Evolutionary conservation across 352 stramenopile species (phyloP).

Genomic region (Hyaloperonospora brassicae): DNA sequence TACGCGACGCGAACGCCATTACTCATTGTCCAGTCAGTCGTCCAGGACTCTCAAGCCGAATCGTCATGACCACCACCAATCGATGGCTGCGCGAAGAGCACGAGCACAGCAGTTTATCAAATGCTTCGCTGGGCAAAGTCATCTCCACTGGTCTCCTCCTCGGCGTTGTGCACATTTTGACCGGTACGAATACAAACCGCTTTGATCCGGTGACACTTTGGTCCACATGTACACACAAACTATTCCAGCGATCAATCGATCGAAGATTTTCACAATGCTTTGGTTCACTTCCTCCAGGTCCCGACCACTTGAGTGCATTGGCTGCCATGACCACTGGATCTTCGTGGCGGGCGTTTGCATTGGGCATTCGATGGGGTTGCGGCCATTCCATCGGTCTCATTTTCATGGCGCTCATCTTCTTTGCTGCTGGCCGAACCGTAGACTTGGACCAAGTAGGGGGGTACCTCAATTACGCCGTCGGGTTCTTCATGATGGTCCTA

Average conservation of each 20-base stretch:
- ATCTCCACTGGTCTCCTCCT: constrained; percentile 38
- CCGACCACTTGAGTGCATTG: constrained; percentile 86
- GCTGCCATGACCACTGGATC: constrained; percentile 77
- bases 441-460: constrained; percentile 46
- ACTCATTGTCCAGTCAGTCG: too few species aligned
- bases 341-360: constrained; percentile 71
- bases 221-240: neutral
- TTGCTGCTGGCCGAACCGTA: constrained; percentile 43
- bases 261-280: too few species aligned
- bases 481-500: constrained; percentile 72
- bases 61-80: neutral
- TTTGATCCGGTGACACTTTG: neutral
- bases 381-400: constrained; percentile 87
- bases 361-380: constrained; percentile 87
- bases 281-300: constrained; percentile 22
- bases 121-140: constrained; percentile 37
- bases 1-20: too few species aligned
- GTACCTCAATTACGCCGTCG: constrained; percentile 67
- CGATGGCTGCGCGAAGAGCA: constrained; percentile 25
- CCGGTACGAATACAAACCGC: constrained; percentile 12
- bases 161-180: constrained; percentile 44
- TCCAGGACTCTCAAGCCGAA: too few species aligned
- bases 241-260: neutral
- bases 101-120: constrained; percentile 12
- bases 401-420: constrained; percentile 79